Percentiles rank a stretch among this genome's conserved stretches.
Evolutionary conservation across 768 basidiomycete genomes (phyloP).

Genomic region (Chalciporus pseudorubinellus): DNA sequence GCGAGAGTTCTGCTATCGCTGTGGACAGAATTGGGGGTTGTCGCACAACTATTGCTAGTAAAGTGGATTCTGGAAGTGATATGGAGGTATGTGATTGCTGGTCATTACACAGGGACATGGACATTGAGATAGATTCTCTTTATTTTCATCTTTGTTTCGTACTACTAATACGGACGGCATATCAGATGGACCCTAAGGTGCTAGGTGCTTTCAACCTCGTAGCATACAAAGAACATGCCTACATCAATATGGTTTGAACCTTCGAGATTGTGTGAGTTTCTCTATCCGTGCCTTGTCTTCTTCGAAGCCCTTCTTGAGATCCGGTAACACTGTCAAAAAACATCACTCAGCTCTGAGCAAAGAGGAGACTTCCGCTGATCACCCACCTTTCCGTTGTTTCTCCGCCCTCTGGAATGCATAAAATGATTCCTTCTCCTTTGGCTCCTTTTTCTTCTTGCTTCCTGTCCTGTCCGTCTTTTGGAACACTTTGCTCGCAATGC

Average conservation of each 20-base stretch:
- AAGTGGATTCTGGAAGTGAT: neutral
- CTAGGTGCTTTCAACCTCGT: neutral
- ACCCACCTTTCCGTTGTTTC: slow-evolving; percentile 77
- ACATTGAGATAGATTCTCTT: neutral
- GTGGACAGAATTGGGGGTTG: slow-evolving; percentile 12
- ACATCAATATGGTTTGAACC: slow-evolving; percentile 83
- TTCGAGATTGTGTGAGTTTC: slow-evolving; percentile 59
- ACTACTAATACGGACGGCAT: neutral
- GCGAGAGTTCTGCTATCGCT: slow-evolving; percentile 22
- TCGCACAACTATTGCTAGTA: neutral
- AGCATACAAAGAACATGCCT: neutral
- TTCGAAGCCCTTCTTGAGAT: slow-evolving; percentile 78
- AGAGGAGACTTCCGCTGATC: neutral
- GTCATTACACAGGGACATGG: neutral
- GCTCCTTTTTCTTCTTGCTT: slow-evolving; percentile 51
- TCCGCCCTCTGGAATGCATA: slow-evolving; percentile 92
- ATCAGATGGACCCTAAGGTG: neutral
- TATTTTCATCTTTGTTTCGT: neutral
- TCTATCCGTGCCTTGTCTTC: slow-evolving; percentile 67
- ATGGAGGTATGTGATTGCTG: no score
- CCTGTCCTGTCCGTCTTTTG: slow-evolving; percentile 35
- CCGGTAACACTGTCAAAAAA: slow-evolving; percentile 45
- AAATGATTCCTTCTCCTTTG: slow-evolving; percentile 72
- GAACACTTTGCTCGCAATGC: slow-evolving; percentile 60
- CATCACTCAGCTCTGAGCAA: neutral